phyloP scores from a whole-genome alignment of 768 basidiomycete genomes.

The Termitomyces sp. region DNA sequence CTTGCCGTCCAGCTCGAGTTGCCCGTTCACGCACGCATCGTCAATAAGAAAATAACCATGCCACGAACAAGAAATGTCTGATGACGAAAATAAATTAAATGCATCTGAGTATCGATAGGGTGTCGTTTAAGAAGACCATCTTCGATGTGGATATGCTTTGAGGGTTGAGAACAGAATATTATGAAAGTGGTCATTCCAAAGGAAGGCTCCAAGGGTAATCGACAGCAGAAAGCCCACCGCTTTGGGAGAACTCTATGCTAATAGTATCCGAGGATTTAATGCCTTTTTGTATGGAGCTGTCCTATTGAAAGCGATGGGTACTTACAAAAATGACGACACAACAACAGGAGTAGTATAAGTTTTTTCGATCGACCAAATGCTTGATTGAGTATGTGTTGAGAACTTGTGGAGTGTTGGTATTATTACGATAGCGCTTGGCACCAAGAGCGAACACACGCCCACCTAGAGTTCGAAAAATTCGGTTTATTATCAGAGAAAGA shows the following conservation, averaged over 20 bases:
- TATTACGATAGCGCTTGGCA: background rate
- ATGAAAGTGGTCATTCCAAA: background rate
- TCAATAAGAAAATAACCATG: background rate
- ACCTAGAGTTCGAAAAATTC: background rate
- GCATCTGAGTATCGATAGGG: background rate
- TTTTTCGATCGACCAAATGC: background rate
- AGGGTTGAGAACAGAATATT: background rate
- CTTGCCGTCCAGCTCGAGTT: background rate
- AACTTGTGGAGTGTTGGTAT: background rate
- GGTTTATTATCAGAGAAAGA: background rate
- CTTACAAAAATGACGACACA: background rate
- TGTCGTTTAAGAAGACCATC: background rate
- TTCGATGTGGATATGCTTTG: background rate
- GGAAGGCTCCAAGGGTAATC: background rate
- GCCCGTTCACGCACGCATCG: background rate
- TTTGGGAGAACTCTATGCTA: too few relatives aligned
- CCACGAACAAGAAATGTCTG: constrained; percentile 3
- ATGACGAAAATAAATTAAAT: constrained; percentile 1
- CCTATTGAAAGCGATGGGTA: background rate
- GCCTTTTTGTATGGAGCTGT: background rate
- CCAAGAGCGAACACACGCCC: background rate
- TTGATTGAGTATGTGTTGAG: background rate
- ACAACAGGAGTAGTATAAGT: background rate
- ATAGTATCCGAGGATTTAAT: background rate
- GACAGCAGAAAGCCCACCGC: background rate